phyloP scores from a whole-genome alignment of 768 basidiomycete genomes.

The Russula earlei region DNA sequence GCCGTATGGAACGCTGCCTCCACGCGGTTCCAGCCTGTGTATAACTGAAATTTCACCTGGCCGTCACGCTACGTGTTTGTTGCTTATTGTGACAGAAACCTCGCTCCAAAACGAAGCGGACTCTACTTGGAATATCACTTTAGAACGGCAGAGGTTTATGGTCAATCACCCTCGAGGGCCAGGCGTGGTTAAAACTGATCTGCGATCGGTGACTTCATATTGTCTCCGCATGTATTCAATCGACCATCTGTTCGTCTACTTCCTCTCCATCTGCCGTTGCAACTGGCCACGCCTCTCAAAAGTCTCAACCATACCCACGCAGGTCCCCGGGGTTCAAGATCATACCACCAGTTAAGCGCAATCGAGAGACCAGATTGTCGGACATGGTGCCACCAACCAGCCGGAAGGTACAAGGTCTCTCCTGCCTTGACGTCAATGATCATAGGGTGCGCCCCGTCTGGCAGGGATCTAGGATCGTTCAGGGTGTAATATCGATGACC shows the following conservation, averaged over 20 bases:
- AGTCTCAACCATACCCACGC: conserved; percentile 61
- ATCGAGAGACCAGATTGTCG: conserved; percentile 58
- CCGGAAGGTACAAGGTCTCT: conserved; percentile 82
- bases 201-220: not conserved
- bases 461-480: conserved; percentile 36
- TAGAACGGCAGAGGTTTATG: not conserved
- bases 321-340: conserved; percentile 64
- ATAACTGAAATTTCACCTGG: not conserved
- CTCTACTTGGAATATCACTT: not conserved
- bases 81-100: not conserved
- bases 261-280: conserved; percentile 1
- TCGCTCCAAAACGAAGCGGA: not conserved
- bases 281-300: conserved; percentile 32
- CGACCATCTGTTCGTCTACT: not conserved
- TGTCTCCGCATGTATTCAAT: not conserved
- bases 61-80: not conserved
- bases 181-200: not conserved
- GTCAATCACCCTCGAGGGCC: not conserved
- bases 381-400: conserved; percentile 92
- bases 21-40: conserved; percentile 7
- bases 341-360: conserved; percentile 87
- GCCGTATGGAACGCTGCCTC: conserved; percentile 4
- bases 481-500: conserved; percentile 71
- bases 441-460: conserved; percentile 52
- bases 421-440: conserved; percentile 57